Evolutionary conservation across 305 asterid genomes (phyloP).

Genomic region (Fraxinus velutina): DNA sequence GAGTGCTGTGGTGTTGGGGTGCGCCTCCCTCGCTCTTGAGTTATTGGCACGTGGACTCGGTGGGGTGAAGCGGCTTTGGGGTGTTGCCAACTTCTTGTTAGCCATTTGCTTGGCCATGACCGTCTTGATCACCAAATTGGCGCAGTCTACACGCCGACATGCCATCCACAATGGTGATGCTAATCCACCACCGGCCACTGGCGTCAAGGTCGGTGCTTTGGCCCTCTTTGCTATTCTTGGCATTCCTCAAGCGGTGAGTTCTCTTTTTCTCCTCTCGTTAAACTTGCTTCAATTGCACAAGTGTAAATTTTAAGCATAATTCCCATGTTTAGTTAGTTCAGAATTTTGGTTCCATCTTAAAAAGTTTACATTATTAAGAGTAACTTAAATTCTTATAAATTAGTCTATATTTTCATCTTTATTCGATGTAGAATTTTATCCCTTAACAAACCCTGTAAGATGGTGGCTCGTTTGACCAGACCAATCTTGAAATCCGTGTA

Average conservation of each 20-base stretch:
- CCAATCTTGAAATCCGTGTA: no score
- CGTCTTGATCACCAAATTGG: conserved; percentile 36
- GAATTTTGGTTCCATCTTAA: no score
- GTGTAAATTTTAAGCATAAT: no score
- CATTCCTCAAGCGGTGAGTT: conserved; percentile 44
- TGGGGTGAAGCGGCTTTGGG: conserved; percentile 47
- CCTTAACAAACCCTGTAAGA: no score
- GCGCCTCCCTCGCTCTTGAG: conserved; percentile 33
- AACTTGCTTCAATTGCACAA: no score
- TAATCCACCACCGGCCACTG: conserved; percentile 18
- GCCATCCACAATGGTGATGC: neutral
- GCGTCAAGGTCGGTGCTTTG: conserved; percentile 35
- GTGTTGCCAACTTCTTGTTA: conserved; percentile 37
- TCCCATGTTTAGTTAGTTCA: no score
- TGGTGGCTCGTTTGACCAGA: no score
- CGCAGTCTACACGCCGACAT: conserved; percentile 25
- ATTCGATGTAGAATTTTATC: no score
- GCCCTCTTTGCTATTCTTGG: conserved; percentile 39
- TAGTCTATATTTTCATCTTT: no score
- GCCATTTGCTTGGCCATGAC: conserved; percentile 42
- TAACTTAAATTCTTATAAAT: no score
- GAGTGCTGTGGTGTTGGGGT: conserved; percentile 41
- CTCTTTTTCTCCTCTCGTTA: neutral
- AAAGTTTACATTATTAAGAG: no score
- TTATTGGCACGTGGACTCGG: conserved; percentile 30